phyloP scores from a whole-genome alignment of 2,329 filamentous ascomycete genomes.

The Emericellopsis atlantica region DNA sequence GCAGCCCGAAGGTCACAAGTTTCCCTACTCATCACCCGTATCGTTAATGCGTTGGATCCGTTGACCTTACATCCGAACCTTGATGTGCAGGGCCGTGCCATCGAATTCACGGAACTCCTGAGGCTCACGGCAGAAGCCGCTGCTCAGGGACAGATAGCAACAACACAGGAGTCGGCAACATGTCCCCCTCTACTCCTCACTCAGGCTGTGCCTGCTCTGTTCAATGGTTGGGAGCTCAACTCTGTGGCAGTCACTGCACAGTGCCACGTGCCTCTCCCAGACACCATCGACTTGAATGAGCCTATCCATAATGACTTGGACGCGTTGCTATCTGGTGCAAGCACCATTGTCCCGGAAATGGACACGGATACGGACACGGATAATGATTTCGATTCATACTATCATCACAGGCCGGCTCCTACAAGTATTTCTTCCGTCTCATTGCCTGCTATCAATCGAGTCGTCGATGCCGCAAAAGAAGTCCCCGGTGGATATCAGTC shows the following conservation, averaged over 20 bases:
- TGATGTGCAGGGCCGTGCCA: conserved; percentile 88
- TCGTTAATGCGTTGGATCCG: conserved; percentile 71
- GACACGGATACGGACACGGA: conserved; percentile 38
- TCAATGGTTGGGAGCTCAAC: conserved; percentile 78
- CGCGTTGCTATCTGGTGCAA: conserved; percentile 48
- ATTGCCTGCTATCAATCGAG: conserved; percentile 38
- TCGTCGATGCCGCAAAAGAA: conserved; percentile 38
- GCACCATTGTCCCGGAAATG: conserved; percentile 20
- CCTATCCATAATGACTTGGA: conserved; percentile 69
- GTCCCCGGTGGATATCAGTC: conserved; percentile 44
- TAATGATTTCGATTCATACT: conserved; percentile 57
- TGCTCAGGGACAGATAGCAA: conserved; percentile 48
- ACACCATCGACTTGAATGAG: conserved; percentile 64
- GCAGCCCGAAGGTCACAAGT: conserved; percentile 60
- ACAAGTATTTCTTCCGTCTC: conserved; percentile 34
- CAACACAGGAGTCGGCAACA: conserved; percentile 33
- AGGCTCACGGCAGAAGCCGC: conserved; percentile 76
- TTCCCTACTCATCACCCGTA: conserved; percentile 65
- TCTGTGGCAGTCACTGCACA: conserved; percentile 78
- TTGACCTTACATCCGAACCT: conserved; percentile 72
- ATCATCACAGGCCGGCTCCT: conserved; percentile 41
- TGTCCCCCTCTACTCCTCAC: conserved; percentile 77
- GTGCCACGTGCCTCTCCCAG: conserved; percentile 69
- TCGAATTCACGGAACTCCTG: conserved; percentile 84
- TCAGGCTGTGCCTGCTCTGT: conserved; percentile 80